These are phyloP conservation scores for Fusarium pseudoanthophilum DNA, from an alignment of 2,329 filamentous ascomycete species.

Conservation along the genomic window DNA sequence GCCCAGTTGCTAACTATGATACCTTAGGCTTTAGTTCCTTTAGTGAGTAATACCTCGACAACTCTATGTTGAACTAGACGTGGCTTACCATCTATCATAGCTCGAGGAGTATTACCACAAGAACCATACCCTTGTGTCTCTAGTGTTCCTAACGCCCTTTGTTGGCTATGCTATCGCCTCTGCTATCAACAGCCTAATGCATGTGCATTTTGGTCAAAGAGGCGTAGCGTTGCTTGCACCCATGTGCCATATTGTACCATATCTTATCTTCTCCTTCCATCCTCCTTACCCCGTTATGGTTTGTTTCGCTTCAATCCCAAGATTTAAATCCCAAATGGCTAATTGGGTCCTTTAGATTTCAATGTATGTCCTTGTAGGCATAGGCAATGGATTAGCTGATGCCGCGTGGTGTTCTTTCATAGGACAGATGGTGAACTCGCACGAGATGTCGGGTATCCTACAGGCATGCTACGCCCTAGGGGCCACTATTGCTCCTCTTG, in stretches of 20 bases:
- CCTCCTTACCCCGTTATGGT: not conserved
- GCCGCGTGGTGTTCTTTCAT: not conserved
- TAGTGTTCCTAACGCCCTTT: not conserved
- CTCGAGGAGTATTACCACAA: not conserved
- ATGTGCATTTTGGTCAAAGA: not conserved
- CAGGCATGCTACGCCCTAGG: not conserved
- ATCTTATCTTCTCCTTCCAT: not conserved
- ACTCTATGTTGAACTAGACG: rapidly evolving
- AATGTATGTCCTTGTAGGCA: not conserved
- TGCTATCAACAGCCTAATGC: not conserved
- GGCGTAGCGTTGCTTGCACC: not conserved
- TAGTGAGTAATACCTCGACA: not conserved
- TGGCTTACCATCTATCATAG: not conserved
- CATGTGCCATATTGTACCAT: not conserved
- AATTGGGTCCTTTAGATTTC: not conserved
- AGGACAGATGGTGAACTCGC: not conserved
- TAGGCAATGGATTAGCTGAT: not conserved
- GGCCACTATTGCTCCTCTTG: not conserved
- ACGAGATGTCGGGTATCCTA: not conserved
- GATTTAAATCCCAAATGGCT: not conserved
- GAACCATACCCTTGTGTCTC: not conserved
- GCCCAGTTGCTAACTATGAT: not conserved
- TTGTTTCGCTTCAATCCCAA: not conserved
- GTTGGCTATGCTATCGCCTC: not conserved
- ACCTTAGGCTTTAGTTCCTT: not conserved